Base-by-base conservation (phyloP, 257 asterid species). In the Lycium barbarum region DNA sequence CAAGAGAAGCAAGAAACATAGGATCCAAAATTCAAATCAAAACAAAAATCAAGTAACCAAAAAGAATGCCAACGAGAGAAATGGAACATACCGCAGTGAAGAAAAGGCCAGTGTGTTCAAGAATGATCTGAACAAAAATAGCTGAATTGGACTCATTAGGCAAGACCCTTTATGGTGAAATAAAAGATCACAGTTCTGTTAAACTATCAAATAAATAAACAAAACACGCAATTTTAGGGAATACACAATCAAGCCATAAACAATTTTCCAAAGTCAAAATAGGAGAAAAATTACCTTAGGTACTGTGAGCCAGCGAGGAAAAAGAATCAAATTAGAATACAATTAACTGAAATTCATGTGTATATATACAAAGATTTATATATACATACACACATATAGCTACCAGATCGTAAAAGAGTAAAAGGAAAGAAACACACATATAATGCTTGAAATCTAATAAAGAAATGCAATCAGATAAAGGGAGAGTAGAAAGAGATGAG, bases 221-320 rank as follows among this genome's bases (percentile, higher is more conserved):
- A 26, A 26, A 68, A 68, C 12, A 40, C 38, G 57, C 68, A 83
- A 67, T 83, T 83, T 83, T 57, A 83, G 35, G 80, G 70, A 68
- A 83, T 66, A 67, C 67, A 22, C 76, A 40, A 26, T 26, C 33
- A 26, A 26, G 33, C 33, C 33, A 26, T 26, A 26, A 26, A 26
- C 33, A 26, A 26, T n/a, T 22, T 47, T 18, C 43, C 17, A 59
- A 81, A 65, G 74, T 65, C 84, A 81, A 59, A 81, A 33, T 49
- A 9, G 20, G 45, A 82, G 76, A 68, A 26, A 66, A 33, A 26
- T 26, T 26, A 26, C 33, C 33, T 26, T 26, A 26, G 33, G 33
- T 26, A 26, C 33, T 26, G 33, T 26, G 33, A 26, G 33, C 33
- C 33, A 26, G 33, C 33, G 33, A 26, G 33, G 1, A 26, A 26